Base-by-base conservation (phyloP, 2,329 filamentous ascomycete genomes). In the Davidsoniella neocaledoniae region DNA sequence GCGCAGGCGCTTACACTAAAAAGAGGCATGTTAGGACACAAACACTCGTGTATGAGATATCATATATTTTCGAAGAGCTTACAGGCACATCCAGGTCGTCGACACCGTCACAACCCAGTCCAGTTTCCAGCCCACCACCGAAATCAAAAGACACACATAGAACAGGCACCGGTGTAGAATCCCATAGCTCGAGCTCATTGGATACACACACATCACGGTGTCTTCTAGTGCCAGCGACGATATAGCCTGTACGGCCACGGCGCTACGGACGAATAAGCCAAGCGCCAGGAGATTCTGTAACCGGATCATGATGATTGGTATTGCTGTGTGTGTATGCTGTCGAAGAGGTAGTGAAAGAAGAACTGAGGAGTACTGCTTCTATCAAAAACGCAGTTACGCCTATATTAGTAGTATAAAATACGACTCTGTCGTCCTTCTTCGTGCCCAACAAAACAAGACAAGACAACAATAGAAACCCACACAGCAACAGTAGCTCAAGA, bases 181-280 rank as follows among this genome's bases (percentile, higher is more conserved):
- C 4, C 51, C 47, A 19, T 53, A 53, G 38, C 46, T 41, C 42
- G 46, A 37, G 43, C 51, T 53, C 25, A 53, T 49, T 17, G 51
- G 51, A 23, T 53, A 53, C 6, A 53, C 51, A 40, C 51, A 53
- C 46, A 53, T 53, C 26, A 53, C 46, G 16, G 51, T 53, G n/a
- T 53, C 36, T 10, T 49, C 33, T 9, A 53, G 51, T 26, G 51
- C 38, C 12, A 49, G 36, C 14, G 25, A 42, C 9, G 43, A 39
- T 5, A 49, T 36, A 6, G 51, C 51, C 43, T 53, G 51, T 1
- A 33, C 26, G n/a, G 51, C 51, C 21, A 44, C 29, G 21, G 43
- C 43, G 6, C 26, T 43, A 1, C 46, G 40, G 21, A 41, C 46
- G 21, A 49, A 53, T 36, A 53, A 16, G 26, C 26, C 29, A 9